phyloP scores from a whole-genome alignment of 2,329 filamentous ascomycete genomes.

The Lachnellula arida region DNA sequence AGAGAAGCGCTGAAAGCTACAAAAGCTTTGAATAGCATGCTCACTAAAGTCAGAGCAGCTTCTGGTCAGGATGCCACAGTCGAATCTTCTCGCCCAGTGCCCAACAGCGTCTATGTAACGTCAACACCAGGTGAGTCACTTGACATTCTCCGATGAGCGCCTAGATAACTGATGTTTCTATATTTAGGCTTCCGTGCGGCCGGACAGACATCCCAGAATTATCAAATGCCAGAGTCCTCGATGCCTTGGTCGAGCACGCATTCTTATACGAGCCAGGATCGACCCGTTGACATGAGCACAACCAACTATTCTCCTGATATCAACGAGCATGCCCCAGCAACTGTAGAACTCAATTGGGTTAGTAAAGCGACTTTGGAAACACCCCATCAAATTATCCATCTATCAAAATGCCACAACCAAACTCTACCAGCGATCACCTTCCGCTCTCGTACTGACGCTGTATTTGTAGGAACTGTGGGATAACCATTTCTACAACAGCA shows the following conservation, averaged over 20 bases:
- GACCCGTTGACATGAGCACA: background rate
- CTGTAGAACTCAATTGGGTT: constrained; percentile 2
- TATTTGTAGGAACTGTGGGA: constrained; percentile 17
- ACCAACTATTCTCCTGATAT: background rate
- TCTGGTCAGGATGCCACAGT: background rate
- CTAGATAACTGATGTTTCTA: background rate
- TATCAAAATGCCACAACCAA: background rate
- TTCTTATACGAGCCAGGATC: background rate
- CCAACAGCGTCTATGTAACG: background rate
- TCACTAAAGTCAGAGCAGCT: constrained; percentile 14
- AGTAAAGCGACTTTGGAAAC: too few species aligned
- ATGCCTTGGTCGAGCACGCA: background rate
- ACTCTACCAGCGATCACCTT: background rate
- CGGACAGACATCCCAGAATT: background rate
- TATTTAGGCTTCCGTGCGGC: background rate
- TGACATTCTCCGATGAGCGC: background rate
- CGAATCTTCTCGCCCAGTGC: background rate
- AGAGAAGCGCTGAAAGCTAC: constrained; percentile 22
- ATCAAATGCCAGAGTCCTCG: background rate
- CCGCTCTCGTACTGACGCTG: background rate
- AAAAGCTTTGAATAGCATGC: constrained; percentile 16
- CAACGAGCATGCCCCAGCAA: background rate
- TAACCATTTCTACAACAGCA: constrained; percentile 11
- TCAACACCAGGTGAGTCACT: background rate
- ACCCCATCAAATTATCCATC: too few species aligned